A percentile compares a stretch with the other conserved stretches of the same genome.
Evolutionary conservation across 129 eudicot genomes (phyloP).

Genomic region (Centella asiatica): DNA sequence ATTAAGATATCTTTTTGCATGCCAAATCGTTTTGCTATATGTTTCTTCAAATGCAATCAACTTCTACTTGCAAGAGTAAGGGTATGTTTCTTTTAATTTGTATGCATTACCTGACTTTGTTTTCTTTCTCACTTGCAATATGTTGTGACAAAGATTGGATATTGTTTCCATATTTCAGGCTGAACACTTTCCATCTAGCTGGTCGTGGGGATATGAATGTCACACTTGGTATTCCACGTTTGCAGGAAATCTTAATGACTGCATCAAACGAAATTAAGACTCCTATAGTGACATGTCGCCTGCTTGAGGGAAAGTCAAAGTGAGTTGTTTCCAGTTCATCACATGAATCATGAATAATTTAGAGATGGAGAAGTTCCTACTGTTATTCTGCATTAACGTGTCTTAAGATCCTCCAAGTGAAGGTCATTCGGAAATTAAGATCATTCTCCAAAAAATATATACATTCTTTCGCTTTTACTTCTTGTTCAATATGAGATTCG

Average conservation of each 20-base stretch:
- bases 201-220: slow-evolving; percentile 99
- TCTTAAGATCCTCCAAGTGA: no score
- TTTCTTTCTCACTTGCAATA: no score
- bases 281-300: slow-evolving; percentile 91
- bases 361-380: not conserved
- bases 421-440: no score
- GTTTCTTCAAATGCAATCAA: not conserved
- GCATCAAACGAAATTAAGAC: slow-evolving; percentile 75
- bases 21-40: not conserved
- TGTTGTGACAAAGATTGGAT: not conserved
- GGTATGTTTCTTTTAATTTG: no score
- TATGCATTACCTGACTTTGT: not conserved
- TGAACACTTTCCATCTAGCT: slow-evolving; percentile 97
- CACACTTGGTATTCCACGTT: slow-evolving; percentile 95
- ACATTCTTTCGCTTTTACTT: no score
- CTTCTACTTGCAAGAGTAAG: no score
- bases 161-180: slow-evolving; percentile 35
- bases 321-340: slow-evolving; percentile 26
- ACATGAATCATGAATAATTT: not conserved
- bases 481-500: no score
- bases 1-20: not conserved
- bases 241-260: slow-evolving; percentile 91
- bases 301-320: slow-evolving; percentile 47
- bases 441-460: no score
- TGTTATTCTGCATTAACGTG: not conserved